Conservation (phyloP, 441 rosid genomes). For the Gossypium armourianum region DNA sequence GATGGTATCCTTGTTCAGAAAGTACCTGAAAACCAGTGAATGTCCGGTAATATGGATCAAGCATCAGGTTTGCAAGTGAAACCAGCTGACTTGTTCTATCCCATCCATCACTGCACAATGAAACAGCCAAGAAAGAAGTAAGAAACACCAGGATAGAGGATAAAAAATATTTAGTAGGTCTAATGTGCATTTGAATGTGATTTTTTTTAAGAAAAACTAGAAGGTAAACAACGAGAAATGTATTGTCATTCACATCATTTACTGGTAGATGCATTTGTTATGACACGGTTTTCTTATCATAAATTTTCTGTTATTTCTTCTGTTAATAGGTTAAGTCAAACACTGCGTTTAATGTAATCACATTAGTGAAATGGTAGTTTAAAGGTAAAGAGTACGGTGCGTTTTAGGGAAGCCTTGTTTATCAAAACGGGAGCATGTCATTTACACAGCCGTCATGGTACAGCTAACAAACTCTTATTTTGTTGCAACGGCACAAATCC, state of each 20-base stretch:
- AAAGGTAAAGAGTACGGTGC: background rate
- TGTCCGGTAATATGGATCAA: slow-evolving; percentile 92
- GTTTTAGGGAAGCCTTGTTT: background rate
- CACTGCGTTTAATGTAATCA: background rate
- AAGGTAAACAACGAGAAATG: background rate
- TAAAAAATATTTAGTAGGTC: background rate
- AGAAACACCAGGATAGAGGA: slow-evolving; percentile 7
- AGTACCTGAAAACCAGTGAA: slow-evolving; percentile 91
- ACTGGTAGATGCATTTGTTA: background rate
- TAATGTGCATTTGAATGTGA: background rate
- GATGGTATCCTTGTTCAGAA: background rate
- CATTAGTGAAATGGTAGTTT: background rate
- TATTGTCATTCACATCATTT: background rate
- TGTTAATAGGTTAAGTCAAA: background rate
- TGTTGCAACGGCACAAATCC: background rate
- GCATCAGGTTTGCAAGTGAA: slow-evolving; percentile 83
- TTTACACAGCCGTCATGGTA: background rate
- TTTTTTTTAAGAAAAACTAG: background rate
- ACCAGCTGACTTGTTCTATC: slow-evolving; percentile 96
- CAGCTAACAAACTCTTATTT: background rate
- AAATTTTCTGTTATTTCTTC: background rate
- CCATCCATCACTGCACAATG: slow-evolving; percentile 85
- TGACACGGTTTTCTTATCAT: background rate
- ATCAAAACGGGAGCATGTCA: background rate
- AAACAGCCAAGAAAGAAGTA: slow-evolving; percentile 16